Percentiles rank a stretch among this genome's conserved stretches.
Conservation (phyloP, 306 rosid species). For the Pyrus bretschneideri region DNA sequence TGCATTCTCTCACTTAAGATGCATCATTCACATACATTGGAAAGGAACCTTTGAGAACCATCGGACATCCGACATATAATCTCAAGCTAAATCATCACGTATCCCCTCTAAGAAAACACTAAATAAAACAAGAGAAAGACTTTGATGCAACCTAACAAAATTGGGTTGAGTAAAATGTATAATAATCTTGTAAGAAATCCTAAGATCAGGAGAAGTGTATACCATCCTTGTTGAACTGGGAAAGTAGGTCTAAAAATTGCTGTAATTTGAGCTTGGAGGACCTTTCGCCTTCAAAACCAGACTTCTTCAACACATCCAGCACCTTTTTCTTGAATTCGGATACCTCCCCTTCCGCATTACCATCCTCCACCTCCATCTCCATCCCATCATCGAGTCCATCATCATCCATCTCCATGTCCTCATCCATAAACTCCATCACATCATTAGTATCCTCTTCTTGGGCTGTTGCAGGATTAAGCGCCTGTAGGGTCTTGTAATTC, state of each 20-base stretch:
- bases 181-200: not conserved
- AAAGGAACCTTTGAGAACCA: not conserved
- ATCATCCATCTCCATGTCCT: slow-evolving; percentile 49
- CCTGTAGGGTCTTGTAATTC: slow-evolving; percentile 68
- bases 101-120: no score
- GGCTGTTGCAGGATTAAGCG: slow-evolving; percentile 38
- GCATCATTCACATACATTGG: not conserved
- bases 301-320: slow-evolving; percentile 61
- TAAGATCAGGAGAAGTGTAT: slow-evolving; percentile 59
- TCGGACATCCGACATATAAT: not conserved
- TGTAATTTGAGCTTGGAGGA: slow-evolving; percentile 78
- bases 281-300: slow-evolving; percentile 81
- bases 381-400: slow-evolving; percentile 47
- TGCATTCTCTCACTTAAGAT: not conserved
- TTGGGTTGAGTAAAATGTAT: not conserved
- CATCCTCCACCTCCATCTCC: slow-evolving; percentile 67
- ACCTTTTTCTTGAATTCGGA: slow-evolving; percentile 84
- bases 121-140: not conserved
- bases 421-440: slow-evolving; percentile 32
- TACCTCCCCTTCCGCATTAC: slow-evolving; percentile 41
- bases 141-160: slow-evolving; percentile 7
- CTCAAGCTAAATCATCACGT: not conserved
- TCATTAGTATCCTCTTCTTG: slow-evolving; percentile 32
- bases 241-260: slow-evolving; percentile 66
- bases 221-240: slow-evolving; percentile 76